A percentile compares a stretch with the other conserved stretches of the same genome.
Conservation (phyloP, 192 early-diverging fungal species). For the Piromyces finnis region DNA sequence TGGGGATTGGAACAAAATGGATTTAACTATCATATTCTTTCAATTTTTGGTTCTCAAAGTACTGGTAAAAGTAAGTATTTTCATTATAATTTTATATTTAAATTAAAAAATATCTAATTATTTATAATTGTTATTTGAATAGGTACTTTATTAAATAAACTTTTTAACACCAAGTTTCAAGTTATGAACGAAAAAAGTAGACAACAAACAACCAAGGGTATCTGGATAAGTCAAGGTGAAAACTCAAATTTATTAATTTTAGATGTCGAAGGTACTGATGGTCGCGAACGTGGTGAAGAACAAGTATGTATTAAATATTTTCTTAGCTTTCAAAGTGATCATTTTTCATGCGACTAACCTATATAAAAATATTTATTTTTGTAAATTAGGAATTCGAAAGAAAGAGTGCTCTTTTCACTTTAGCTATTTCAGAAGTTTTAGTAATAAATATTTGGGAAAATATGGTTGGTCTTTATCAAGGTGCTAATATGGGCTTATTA, state of each 20-base stretch:
- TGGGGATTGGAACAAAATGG: constrained; percentile 69
- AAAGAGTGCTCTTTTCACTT: constrained; percentile 90
- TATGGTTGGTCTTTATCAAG: constrained; percentile 92
- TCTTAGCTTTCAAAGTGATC: too few relatives aligned
- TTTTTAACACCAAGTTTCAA: constrained; percentile 91
- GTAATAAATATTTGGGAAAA: constrained; percentile 98
- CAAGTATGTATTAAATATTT: constrained; percentile 26
- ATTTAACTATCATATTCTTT: constrained; percentile 91
- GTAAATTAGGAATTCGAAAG: constrained; percentile 82
- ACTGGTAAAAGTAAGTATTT: constrained; percentile 78
- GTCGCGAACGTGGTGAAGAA: constrained; percentile 93
- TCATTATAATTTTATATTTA: too few relatives aligned
- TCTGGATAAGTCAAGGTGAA: constrained; percentile 82
- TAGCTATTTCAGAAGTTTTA: constrained; percentile 85
- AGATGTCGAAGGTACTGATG: constrained; percentile 98
- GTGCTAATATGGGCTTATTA: constrained; percentile 94
- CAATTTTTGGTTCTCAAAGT: constrained; percentile 97
- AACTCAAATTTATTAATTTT: constrained; percentile 72
- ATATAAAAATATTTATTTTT: too few relatives aligned
- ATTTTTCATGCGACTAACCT: too few relatives aligned
- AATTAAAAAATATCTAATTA: too few relatives aligned
- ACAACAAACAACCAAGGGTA: constrained; percentile 89
- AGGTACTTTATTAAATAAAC: constrained; percentile 84
- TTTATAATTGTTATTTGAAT: too few relatives aligned
- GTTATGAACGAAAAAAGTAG: constrained; percentile 82